Conservation (phyloP, 2,329 filamentous ascomycete species). For the Fusarium pseudograminearum region DNA sequence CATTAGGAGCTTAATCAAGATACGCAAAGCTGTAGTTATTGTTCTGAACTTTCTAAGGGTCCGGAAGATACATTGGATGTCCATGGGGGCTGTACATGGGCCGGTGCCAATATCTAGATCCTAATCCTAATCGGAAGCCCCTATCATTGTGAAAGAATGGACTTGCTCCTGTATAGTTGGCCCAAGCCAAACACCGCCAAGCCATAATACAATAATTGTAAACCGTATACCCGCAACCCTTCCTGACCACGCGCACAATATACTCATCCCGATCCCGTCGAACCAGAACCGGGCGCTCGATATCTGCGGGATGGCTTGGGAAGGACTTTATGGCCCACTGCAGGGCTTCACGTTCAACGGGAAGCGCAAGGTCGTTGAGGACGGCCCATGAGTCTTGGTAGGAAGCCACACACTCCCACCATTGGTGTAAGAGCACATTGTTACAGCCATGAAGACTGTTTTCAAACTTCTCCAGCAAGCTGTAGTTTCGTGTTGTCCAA, state of each 20-base stretch:
- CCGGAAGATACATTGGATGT: too few relatives aligned
- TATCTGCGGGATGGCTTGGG: background rate
- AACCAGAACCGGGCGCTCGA: background rate
- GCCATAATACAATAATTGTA: background rate
- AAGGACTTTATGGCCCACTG: background rate
- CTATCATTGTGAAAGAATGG: background rate
- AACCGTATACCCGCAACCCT: background rate
- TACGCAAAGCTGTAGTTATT: too few relatives aligned
- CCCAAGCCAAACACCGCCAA: background rate
- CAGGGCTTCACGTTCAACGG: background rate
- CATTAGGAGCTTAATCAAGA: background rate
- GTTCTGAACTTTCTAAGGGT: too few relatives aligned
- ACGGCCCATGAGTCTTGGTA: background rate
- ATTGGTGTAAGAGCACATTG: background rate
- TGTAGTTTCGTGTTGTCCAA: background rate
- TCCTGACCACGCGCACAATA: background rate
- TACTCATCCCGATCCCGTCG: background rate
- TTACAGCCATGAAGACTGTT: background rate
- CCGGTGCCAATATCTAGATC: too few relatives aligned
- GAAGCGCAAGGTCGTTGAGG: background rate
- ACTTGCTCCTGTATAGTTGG: background rate
- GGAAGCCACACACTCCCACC: background rate
- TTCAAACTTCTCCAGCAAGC: accelerated
- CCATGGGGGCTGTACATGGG: too few relatives aligned
- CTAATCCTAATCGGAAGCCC: too few relatives aligned